Evolutionary conservation across 2,329 filamentous ascomycete genomes (phyloP).

Genomic region (Colletotrichum tamarilloi): DNA sequence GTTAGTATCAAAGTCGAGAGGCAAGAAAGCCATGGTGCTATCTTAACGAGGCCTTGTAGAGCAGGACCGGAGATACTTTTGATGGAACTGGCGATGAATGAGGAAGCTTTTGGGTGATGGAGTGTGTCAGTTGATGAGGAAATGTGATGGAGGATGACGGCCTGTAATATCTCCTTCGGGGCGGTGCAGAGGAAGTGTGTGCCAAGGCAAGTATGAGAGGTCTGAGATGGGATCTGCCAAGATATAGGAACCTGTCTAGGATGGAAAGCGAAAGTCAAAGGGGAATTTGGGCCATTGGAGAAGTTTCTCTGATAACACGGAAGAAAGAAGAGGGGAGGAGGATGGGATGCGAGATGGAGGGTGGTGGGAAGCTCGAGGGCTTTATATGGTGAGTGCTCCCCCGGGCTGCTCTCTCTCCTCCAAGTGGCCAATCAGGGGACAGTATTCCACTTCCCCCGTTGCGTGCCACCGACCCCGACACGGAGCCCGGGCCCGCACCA

Average conservation of each 20-base stretch:
- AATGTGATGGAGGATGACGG: not conserved
- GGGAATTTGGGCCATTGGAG: not conserved
- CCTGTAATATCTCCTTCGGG: not conserved
- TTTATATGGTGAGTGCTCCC: constrained; percentile 36
- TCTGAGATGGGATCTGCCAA: not conserved
- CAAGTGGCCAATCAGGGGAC: constrained; percentile 30
- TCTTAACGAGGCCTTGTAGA: not conserved
- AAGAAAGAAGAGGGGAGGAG: constrained; percentile 13
- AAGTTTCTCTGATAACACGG: constrained; percentile 13
- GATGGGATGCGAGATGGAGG: constrained; percentile 24
- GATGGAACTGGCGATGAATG: not conserved
- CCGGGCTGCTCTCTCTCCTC: constrained; percentile 21
- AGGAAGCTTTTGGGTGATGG: not conserved
- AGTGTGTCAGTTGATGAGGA: not conserved
- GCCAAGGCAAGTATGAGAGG: not conserved
- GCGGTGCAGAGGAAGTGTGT: not conserved
- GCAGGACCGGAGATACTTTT: not conserved
- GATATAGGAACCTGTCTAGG: not conserved
- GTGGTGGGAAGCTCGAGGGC: constrained; percentile 32
- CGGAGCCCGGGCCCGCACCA: constrained; percentile 11
- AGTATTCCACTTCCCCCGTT: constrained; percentile 6
- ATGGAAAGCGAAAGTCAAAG: constrained; percentile 20
- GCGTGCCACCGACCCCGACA: constrained; percentile 10
- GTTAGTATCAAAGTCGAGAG: not conserved
- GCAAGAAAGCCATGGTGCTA: constrained; percentile 8